Base-by-base conservation (phyloP, 2,329 filamentous ascomycete species). In the Sporothrix schenckii region DNA sequence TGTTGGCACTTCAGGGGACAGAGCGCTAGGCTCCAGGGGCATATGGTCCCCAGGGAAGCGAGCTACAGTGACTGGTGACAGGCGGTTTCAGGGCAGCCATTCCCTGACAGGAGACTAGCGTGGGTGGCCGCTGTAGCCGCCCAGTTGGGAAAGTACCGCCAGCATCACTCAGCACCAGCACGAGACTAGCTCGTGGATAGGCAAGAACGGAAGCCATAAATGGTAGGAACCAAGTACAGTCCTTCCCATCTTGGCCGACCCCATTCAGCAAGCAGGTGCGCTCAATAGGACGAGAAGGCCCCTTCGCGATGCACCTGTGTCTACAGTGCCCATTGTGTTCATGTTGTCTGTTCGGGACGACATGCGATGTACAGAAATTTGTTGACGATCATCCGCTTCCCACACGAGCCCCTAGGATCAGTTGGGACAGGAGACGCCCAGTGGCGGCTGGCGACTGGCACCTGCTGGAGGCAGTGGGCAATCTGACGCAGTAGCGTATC, bases 401-500 rank as follows among this genome's bases (percentile, higher is more conserved):
- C 34, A 44, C 34, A 47, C 58, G 19, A n/a, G 44, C 30, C 6
- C 27, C 34, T 41, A 41, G 44, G 39, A 34, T 47, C 24, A 65
- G 24, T 34, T 65, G 60, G 60, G 60, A 41, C 39, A 44, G 39
- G 60, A 27, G 21, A 44, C 34, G 34, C 60, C 41, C 60, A n/a
- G 60, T 34, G 44, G 44, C 61, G 61, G 44, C 27, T 65, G 44
- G 39, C 41, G 39, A 14, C 39, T 50, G 39, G 60, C 60, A 41
- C 63, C 63, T 52, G 24, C 58, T 54, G 56, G 50, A 68, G 60
- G 58, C 66, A 41, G 30, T 61, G 54, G 58, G 52, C 66, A 66
- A 61, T 69, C 70, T 66, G 66, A 69, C 66, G 66, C 70, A 68
- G 69, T 71, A 71, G 69, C 66, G 69, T 71, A 71, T 68, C 69